Evolutionary conservation across 2,329 filamentous ascomycete genomes (phyloP), one percentile per base, ranked within the genome.

Genomic region (Byssoonygena ceratinophila): DNA sequence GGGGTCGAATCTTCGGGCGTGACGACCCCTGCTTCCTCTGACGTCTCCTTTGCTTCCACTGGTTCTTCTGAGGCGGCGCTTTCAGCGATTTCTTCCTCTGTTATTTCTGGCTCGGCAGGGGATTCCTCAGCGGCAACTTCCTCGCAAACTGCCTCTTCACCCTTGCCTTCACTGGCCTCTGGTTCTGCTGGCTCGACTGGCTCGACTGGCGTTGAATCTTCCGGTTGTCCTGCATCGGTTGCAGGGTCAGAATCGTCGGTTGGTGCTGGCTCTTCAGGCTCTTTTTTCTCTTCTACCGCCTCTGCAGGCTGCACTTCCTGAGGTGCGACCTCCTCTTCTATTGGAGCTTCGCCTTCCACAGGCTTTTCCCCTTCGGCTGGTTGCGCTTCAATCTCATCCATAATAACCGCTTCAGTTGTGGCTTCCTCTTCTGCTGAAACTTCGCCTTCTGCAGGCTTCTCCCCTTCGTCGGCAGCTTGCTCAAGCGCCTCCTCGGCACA

Each of bases 381-480:
- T 48, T 25, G n/a, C 46, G 22, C 32, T 29, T 39, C 46, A 9
- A 8, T 20, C 32, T 29, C 22, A 29, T n/a, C 23, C 14, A 11
- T 5, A 32, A n/a, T 16, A 32, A 20, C 27, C 11, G 25, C n/a
- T n/a, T 41, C 20, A 9, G 3, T n/a, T 5, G n/a, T 5, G n/a
- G 16, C n/a, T 20, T 18, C 36, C 36, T 6, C 39, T 7, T 9
- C 34, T 1, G 23, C 23, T 8, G 47, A 12, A 20, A 8, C 25
- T 16, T 25, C 29, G 12, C 36, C 29, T 29, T 46, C 18, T 43
- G 36, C 51, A 40, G 39, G 23, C 16, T 51, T 23, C 27, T 55
- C 37, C 43, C 27, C 48, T 36, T 58, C 55, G 16, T 51, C 46
- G 44, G 46, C 27, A 22, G 20, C 34, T 37, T 36, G 14, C 12